Evolutionary conservation across 768 basidiomycete species (phyloP).

Genomic region (Pulveroboletus sp.): DNA sequence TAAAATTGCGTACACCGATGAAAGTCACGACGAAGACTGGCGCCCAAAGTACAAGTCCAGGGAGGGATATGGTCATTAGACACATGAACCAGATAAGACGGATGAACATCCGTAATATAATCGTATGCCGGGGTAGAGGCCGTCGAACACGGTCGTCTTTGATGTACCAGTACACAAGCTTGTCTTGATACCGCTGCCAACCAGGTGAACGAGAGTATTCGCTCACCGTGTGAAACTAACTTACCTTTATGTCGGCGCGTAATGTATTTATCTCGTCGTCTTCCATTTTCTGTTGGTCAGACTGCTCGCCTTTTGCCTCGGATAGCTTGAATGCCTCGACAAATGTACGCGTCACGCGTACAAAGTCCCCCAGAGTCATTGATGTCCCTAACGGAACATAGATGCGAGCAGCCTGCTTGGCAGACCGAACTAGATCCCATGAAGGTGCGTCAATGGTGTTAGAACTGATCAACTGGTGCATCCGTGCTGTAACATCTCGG

Average conservation of each 20-base stretch:
- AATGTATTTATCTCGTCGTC: conserved; percentile 33
- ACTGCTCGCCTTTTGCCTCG: conserved; percentile 26
- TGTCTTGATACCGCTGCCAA: conserved; percentile 67
- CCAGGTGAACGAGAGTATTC: neutral
- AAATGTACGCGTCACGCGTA: conserved; percentile 71
- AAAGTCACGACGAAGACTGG: conserved; percentile 73
- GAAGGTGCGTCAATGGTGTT: conserved; percentile 83
- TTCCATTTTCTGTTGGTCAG: conserved; percentile 21
- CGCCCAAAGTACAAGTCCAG: conserved; percentile 78
- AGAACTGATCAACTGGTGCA: conserved; percentile 66
- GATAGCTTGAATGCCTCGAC: conserved; percentile 67
- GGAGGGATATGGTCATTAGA: conserved; percentile 62
- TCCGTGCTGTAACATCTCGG: conserved; percentile 52
- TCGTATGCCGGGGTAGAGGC: conserved; percentile 49
- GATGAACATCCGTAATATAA: conserved; percentile 61
- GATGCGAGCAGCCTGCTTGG: conserved; percentile 73
- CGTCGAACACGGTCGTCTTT: conserved; percentile 84
- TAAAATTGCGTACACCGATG: conserved; percentile 69
- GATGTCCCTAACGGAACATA: conserved; percentile 86
- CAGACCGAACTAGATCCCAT: conserved; percentile 72
- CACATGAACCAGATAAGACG: conserved; percentile 60
- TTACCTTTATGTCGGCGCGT: conserved; percentile 59
- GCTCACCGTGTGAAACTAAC: neutral
- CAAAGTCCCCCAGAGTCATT: conserved; percentile 82
- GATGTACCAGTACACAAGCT: conserved; percentile 60